A percentile compares a stretch with the other conserved stretches of the same genome.
These are phyloP conservation scores for Penicillium sp. DNA, from an alignment of 2,329 filamentous ascomycete species.

Conservation along the genomic window DNA sequence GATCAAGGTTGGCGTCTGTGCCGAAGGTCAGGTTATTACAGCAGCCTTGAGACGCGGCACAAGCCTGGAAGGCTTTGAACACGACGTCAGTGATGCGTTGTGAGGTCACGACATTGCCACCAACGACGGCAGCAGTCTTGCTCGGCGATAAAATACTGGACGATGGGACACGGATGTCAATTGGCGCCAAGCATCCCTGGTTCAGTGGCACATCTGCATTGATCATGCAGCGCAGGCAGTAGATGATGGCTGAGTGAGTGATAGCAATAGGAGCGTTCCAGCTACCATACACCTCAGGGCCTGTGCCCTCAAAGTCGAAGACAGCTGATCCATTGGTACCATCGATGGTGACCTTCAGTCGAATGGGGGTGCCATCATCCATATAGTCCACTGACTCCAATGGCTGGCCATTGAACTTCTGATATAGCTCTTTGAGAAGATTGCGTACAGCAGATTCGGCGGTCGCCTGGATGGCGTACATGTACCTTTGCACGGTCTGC, in stretches of 20 bases:
- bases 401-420: slow-evolving; percentile 66
- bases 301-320: slow-evolving; percentile 77
- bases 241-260: slow-evolving; percentile 81
- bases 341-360: slow-evolving; percentile 72
- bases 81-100: slow-evolving; percentile 83
- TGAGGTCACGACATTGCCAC: slow-evolving; percentile 75
- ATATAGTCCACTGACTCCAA: slow-evolving; percentile 76
- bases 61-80: slow-evolving; percentile 74
- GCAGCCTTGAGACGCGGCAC: slow-evolving; percentile 74
- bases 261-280: slow-evolving; percentile 80
- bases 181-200: slow-evolving; percentile 76
- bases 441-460: slow-evolving; percentile 72
- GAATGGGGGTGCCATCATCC: slow-evolving; percentile 80
- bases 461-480: slow-evolving; percentile 77
- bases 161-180: slow-evolving; percentile 67
- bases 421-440: slow-evolving; percentile 69
- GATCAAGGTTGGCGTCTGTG: slow-evolving; percentile 64
- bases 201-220: slow-evolving; percentile 80
- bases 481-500: slow-evolving; percentile 75
- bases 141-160: slow-evolving; percentile 71
- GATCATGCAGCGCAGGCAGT: slow-evolving; percentile 77
- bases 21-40: slow-evolving; percentile 85
- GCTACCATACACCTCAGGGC: slow-evolving; percentile 74
- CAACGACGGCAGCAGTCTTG: slow-evolving; percentile 74
- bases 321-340: slow-evolving; percentile 69